A percentile compares a stretch with the other conserved stretches of the same genome.
These are phyloP conservation scores for Akebia trifoliata DNA, from an alignment of 164 flowering plant species.

Conservation along the genomic window DNA sequence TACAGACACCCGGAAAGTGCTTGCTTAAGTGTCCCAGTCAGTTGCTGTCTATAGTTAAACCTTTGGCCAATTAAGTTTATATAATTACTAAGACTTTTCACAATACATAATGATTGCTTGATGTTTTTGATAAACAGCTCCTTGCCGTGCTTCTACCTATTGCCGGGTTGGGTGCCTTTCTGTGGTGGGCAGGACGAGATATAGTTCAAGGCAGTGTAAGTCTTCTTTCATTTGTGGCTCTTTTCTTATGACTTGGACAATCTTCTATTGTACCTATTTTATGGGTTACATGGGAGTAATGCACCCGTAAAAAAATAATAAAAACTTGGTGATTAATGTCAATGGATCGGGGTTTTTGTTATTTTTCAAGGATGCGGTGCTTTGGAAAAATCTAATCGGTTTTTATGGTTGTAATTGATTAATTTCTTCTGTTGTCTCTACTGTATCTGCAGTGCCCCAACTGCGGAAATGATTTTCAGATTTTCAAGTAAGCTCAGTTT, in stretches of 20 bases:
- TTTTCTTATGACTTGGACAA: not conserved
- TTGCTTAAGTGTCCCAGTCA: too few relatives aligned
- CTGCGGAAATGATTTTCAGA: constrained; percentile 84
- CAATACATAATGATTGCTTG: not conserved
- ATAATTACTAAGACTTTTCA: too few relatives aligned
- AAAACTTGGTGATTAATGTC: too few relatives aligned
- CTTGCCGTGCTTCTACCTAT: constrained; percentile 65
- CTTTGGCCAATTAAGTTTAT: too few relatives aligned
- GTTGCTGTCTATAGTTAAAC: too few relatives aligned
- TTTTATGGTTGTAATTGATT: not conserved
- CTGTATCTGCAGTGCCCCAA: constrained; percentile 82
- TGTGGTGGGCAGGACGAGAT: constrained; percentile 92
- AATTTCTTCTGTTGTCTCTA: constrained; percentile 11
- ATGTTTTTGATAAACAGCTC: constrained; percentile 40
- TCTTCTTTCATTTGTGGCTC: constrained; percentile 14
- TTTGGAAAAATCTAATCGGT: not conserved
- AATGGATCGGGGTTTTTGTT: too few relatives aligned
- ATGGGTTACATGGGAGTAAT: not conserved
- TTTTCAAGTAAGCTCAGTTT: constrained; percentile 62
- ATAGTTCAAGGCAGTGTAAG: constrained; percentile 77
- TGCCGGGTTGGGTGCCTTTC: constrained; percentile 74
- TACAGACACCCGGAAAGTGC: too few relatives aligned
- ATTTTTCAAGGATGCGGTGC: too few relatives aligned
- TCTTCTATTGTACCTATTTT: not conserved
- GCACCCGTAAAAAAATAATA: too few relatives aligned